Base-by-base conservation (phyloP, 495 filamentous ascomycete genomes). In the Xylaria telfairii region DNA sequence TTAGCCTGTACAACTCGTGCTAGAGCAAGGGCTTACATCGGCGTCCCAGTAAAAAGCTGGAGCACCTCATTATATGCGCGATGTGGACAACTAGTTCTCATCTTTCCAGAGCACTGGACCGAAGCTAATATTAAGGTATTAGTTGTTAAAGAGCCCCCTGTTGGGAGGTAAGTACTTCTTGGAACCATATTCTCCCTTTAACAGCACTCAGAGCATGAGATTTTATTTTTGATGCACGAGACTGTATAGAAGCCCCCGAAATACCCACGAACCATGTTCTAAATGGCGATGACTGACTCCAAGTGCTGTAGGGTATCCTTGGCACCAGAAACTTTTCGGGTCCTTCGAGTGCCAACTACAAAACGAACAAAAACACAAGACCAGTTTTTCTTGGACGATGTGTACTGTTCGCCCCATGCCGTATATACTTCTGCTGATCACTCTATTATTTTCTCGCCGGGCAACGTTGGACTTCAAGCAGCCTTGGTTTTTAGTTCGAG, bases 131-230 rank as follows among this genome's bases (percentile, higher is more conserved):
- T 15, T 8, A 67, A 67, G 24, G 1, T 42, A 37, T 32, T 67
- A n/a, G 51, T 67, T n/a, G 26, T 67, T 6, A 67, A 67, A 44
- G 65, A 67, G 34, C 65, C 65, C 32, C 34, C 61, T 49, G 19
- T 49, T 19, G 61, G 37, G 32, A 12, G 28, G n/a, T n/a, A n/a
- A n/a, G n/a, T n/a, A n/a, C n/a, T n/a, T n/a, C n/a, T n/a, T n/a
- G n/a, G n/a, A n/a, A n/a, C n/a, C n/a, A n/a, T n/a, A n/a, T n/a
- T n/a, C n/a, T n/a, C n/a, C n/a, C n/a, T n/a, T n/a, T n/a, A n/a
- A n/a, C n/a, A n/a, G n/a, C n/a, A n/a, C n/a, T n/a, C n/a, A n/a
- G n/a, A n/a, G n/a, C n/a, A n/a, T n/a, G n/a, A n/a, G n/a, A n/a
- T n/a, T n/a, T n/a, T n/a, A n/a, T n/a, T n/a, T n/a, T n/a, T n/a